A percentile compares a stretch with the other conserved stretches of the same genome.
Evolutionary conservation across 345 rosid species (phyloP).

Genomic region (Crucihimalaya himalaica): DNA sequence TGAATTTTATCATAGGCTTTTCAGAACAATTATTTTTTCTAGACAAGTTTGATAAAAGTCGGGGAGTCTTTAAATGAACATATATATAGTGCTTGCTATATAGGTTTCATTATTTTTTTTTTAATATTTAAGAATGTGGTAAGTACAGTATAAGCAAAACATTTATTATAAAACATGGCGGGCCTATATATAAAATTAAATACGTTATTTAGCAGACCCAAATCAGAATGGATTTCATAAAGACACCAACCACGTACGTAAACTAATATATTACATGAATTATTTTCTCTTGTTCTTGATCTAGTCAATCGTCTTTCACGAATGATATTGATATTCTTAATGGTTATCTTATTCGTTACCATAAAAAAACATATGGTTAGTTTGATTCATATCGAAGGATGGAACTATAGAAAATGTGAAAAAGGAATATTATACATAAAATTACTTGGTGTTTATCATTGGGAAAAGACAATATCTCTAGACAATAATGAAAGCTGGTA

Average conservation of each 20-base stretch:
- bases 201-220: neutral
- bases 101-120: neutral
- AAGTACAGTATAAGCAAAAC: neutral
- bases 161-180: constrained; percentile 30
- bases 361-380: neutral
- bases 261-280: constrained; percentile 2
- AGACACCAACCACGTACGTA: constrained; percentile 33
- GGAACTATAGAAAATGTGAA: constrained; percentile 4
- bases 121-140: constrained; percentile 5
- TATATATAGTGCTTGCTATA: constrained; percentile 9
- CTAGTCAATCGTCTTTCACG: neutral
- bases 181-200: constrained; percentile 27
- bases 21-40: neutral
- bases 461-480: constrained; percentile 15
- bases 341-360: neutral
- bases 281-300: neutral
- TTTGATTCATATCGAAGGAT: constrained; percentile 13
- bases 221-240: constrained; percentile 5
- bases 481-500: constrained; percentile 4
- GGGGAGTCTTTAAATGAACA: neutral
- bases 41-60: neutral
- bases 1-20: constrained; percentile 8
- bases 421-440: constrained; percentile 18
- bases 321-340: neutral
- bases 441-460: neutral